Conservation (phyloP, 371 early-diverging fungal species). For the Apophysomyces sp. region DNA sequence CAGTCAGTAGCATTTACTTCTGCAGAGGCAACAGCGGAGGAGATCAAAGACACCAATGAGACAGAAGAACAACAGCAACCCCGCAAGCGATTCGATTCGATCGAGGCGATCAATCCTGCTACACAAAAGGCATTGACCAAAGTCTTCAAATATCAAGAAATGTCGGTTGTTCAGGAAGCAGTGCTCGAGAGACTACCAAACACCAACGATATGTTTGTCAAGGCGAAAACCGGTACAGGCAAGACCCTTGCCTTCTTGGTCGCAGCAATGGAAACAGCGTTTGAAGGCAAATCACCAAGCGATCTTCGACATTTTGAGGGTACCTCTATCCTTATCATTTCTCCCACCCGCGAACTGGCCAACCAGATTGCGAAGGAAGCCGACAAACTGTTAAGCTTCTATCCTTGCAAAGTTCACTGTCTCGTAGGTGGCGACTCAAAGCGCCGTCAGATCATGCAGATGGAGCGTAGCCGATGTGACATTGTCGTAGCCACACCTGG, state of each 20-base stretch:
- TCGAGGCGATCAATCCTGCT: constrained; percentile 46
- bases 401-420: constrained; percentile 72
- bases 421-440: constrained; percentile 91
- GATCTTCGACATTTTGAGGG: constrained; percentile 48
- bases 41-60: constrained; percentile 3
- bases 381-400: constrained; percentile 56
- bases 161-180: constrained; percentile 84
- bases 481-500: constrained; percentile 97
- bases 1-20: constrained; percentile 3
- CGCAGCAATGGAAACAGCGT: constrained; percentile 80
- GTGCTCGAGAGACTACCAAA: constrained; percentile 76
- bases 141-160: constrained; percentile 71
- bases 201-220: constrained; percentile 77
- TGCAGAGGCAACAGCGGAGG: not conserved
- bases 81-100: constrained; percentile 52
- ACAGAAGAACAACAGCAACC: constrained; percentile 3
- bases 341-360: constrained; percentile 98
- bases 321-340: constrained; percentile 81
- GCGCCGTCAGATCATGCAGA: constrained; percentile 54
- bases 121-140: constrained; percentile 65
- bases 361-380: constrained; percentile 92
- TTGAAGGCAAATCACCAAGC: constrained; percentile 29
- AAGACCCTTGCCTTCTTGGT: constrained; percentile 95
- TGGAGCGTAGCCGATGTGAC: constrained; percentile 71
- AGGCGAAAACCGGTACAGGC: constrained; percentile 99